A percentile compares a stretch with the other conserved stretches of the same genome.
phyloP scores from a whole-genome alignment of 2,329 filamentous ascomycete genomes.

The Pestalotiopsis sp. region DNA sequence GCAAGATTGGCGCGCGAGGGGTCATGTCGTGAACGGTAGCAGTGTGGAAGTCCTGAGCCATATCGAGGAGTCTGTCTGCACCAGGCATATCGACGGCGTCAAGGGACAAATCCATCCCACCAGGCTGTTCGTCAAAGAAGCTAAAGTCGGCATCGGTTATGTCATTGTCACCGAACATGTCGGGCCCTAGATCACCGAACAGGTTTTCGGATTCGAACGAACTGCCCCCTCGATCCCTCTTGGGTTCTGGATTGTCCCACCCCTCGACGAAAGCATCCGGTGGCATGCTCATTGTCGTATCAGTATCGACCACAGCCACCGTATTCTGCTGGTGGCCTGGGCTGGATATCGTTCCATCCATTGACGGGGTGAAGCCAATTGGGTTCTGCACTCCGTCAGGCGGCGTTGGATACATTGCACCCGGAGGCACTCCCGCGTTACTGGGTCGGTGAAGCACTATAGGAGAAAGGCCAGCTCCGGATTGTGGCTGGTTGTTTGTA shows the following conservation, averaged over 20 bases:
- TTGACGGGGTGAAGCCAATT: conserved; percentile 53
- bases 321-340: conserved; percentile 45
- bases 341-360: conserved; percentile 57
- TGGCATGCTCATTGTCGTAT: conserved; percentile 30
- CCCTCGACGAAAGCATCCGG: conserved; percentile 34
- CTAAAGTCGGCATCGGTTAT: conserved; percentile 84
- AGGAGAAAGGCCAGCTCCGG: conserved; percentile 52
- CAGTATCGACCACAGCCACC: conserved; percentile 36
- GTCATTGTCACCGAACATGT: conserved; percentile 71
- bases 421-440: conserved; percentile 40
- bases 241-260: conserved; percentile 44
- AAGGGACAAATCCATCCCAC: conserved; percentile 37
- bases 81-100: conserved; percentile 29
- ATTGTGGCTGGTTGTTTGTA: conserved; percentile 40
- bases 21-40: conserved; percentile 14
- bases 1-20: conserved; percentile 9
- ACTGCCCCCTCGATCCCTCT: conserved; percentile 43
- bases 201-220: conserved; percentile 57
- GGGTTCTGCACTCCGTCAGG: conserved; percentile 63
- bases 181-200: conserved; percentile 68
- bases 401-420: conserved; percentile 70
- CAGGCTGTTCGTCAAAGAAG: conserved; percentile 71
- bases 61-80: conserved; percentile 19
- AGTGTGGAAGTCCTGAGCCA: conserved; percentile 16
- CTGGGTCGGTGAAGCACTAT: conserved; percentile 50